Evolutionary conservation across 495 filamentous ascomycete species (phyloP).

Genomic region (Tuber aestivum): DNA sequence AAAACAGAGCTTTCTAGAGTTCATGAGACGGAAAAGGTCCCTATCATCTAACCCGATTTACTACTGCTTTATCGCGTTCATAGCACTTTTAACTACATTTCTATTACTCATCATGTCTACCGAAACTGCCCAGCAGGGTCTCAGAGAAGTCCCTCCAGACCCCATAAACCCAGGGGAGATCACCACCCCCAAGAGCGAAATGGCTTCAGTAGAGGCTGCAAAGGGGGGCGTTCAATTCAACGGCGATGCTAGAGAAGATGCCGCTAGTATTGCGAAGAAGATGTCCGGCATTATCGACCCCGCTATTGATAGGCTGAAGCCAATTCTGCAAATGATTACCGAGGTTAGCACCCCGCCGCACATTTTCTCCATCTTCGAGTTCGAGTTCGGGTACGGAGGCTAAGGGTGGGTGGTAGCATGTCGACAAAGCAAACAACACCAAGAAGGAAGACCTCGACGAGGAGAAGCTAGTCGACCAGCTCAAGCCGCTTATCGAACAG

Average conservation of each 20-base stretch:
- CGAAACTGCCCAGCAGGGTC: background rate
- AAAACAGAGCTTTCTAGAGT: background rate
- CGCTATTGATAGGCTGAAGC: conserved; percentile 74
- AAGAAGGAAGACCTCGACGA: conserved; percentile 90
- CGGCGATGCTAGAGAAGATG: conserved; percentile 7
- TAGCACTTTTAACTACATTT: background rate
- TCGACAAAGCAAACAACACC: conserved; percentile 73
- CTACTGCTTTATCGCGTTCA: background rate
- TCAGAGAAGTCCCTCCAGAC: background rate
- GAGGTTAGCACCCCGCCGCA: conserved; percentile 53
- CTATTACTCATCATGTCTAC: background rate
- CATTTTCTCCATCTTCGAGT: conserved; percentile 7
- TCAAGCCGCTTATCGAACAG: conserved; percentile 82
- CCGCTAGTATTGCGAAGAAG: conserved; percentile 65
- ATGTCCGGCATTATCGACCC: conserved; percentile 68
- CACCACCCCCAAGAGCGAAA: background rate
- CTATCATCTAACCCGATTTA: background rate
- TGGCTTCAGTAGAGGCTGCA: background rate
- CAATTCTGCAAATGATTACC: conserved; percentile 80
- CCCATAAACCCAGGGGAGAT: background rate
- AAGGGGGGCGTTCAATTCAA: conserved; percentile 8
- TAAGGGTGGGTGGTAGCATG: conserved; percentile 50
- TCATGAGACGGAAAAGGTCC: background rate
- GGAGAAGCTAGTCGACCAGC: conserved; percentile 74
- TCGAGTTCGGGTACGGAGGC: conserved; percentile 13